Base-by-base conservation (phyloP, 768 basidiomycete genomes). In the Strobilomyces echinocephalus region DNA sequence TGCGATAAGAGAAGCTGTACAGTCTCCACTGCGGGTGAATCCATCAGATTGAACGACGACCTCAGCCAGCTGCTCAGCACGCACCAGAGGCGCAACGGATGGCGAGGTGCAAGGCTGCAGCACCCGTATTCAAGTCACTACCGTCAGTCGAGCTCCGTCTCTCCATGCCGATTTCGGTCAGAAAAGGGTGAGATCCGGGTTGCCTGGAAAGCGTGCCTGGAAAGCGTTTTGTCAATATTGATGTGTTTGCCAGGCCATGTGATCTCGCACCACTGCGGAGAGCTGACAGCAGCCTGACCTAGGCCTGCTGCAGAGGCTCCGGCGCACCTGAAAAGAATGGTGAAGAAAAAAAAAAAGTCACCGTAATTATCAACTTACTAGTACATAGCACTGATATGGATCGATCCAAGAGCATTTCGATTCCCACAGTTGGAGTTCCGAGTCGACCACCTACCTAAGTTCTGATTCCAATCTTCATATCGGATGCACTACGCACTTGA, bases 61-160 rank as follows among this genome's bases (percentile, higher is more conserved):
- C 2, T 30, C 34, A 33, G n/a, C n/a, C 15, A 33, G 9, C n/a
- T 8, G 39, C 15, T 48, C 18, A 36, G 8, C n/a, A 72, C 82
- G 21, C 60, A 88, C 87, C 78, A 10, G 84, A 84, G 53, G 81
- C 88, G 66, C 90, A 91, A 40, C 87, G 80, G n/a, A 92, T 82
- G 11, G 88, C 89, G 3, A 92, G 79, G 68, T 92, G 89, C 8
- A 92, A 72, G 0, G 87, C 87, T 3, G 87, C 84, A 6, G 88
- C 85, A 12, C 81, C 86, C 1, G 84, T 79, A 63, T 90, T 85
- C 0, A 83, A 54, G 15, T 78, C 76, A 12, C 68, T 71, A 14
- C 68, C 71, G 18, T 79, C 81, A 0, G 64, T 51, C 20, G 79
- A 77, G 24, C 68, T 76, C 5, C 81, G 79, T 51, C 74, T 79